Evolutionary conservation across 202 grass and related monocot species (phyloP), one percentile per base, ranked within the genome.

Genomic region (Zizania palustris): DNA sequence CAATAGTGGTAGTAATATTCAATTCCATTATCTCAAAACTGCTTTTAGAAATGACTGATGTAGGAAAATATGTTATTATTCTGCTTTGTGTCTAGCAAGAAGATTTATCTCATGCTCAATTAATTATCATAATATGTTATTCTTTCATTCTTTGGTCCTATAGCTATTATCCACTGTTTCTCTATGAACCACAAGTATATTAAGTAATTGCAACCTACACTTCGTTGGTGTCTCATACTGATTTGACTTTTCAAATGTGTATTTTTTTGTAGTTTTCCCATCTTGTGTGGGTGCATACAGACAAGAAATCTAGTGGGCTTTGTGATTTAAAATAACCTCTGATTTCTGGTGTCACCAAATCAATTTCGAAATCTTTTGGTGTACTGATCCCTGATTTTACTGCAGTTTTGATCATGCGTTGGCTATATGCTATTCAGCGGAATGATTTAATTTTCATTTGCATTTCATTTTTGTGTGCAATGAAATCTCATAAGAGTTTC

Each of bases 201-300:
- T 57, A 69, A 6, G 63, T 58, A 58, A 42, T 6, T 4, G 3
- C 3, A 44, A 58, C 20, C 15, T 45, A 69, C 62, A 12, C 13
- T 65, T 68, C 5, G 41, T 72, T 41, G 20, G n/a, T n/a, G 45
- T 80, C n/a, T 51, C 67, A 35, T 53, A 63, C 44, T 48, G 14
- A 53, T 37, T 62, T 72, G 19, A 65, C 46, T 65, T 19, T 55
- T 45, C 37, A 55, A 71, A 56, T 72, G 38, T n/a, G 19, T 13
- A 68, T n/a, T 33, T 54, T n/a, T 67, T 51, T 85, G 79, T 43
- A 93, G 87, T 93, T 90, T 65, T 90, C 87, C 46, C 87, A 90
- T 75, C 87, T 93, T 72, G 82, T 87, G 38, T 90, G 91, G 88
- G 82, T 90, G 48, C 85, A 88, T 79, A 93, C 82, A 56, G 91